Conservation (phyloP, 2,329 filamentous ascomycete genomes). For the Exserohilum turcica region DNA sequence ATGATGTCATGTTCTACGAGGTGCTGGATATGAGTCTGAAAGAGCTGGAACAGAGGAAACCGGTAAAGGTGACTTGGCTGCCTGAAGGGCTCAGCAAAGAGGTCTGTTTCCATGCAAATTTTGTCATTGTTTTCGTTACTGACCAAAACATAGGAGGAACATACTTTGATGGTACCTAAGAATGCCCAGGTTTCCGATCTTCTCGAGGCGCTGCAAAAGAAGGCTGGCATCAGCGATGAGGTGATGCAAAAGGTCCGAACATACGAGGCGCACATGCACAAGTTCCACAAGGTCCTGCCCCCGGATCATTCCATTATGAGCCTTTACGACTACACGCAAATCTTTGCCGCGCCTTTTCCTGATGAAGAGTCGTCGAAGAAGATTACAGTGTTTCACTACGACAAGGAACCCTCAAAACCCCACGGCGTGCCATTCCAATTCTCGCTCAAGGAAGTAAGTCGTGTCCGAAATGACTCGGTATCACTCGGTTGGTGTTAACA, state of each 20-base stretch:
- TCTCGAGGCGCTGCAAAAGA: slow-evolving; percentile 75
- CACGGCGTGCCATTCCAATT: slow-evolving; percentile 95
- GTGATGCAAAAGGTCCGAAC: slow-evolving; percentile 74
- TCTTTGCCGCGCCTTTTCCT: slow-evolving; percentile 82
- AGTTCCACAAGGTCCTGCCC: slow-evolving; percentile 78
- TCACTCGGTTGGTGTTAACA: slow-evolving; percentile 27
- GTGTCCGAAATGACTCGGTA: neutral
- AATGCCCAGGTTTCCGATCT: slow-evolving; percentile 81
- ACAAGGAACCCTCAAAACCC: slow-evolving; percentile 80
- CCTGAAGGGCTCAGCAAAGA: slow-evolving; percentile 92
- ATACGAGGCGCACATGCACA: slow-evolving; percentile 81
- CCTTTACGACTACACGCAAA: slow-evolving; percentile 81
- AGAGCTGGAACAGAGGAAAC: slow-evolving; percentile 92
- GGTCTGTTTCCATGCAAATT: slow-evolving; percentile 54
- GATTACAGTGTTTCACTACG: slow-evolving; percentile 88
- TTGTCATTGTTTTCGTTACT: slow-evolving; percentile 5
- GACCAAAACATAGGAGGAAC: slow-evolving; percentile 65
- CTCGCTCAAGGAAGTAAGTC: slow-evolving; percentile 72
- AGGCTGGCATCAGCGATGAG: slow-evolving; percentile 78
- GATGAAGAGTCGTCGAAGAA: slow-evolving; percentile 69
- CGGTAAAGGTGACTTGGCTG: slow-evolving; percentile 79
- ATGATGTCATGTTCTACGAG: slow-evolving; percentile 87
- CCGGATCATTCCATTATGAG: slow-evolving; percentile 75
- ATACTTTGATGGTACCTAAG: slow-evolving; percentile 86
- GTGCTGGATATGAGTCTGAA: slow-evolving; percentile 91